These are phyloP conservation scores for Kodamaea hsintzibuensis DNA, from an alignment of 805 yeast genomes.

Conservation along the genomic window DNA sequence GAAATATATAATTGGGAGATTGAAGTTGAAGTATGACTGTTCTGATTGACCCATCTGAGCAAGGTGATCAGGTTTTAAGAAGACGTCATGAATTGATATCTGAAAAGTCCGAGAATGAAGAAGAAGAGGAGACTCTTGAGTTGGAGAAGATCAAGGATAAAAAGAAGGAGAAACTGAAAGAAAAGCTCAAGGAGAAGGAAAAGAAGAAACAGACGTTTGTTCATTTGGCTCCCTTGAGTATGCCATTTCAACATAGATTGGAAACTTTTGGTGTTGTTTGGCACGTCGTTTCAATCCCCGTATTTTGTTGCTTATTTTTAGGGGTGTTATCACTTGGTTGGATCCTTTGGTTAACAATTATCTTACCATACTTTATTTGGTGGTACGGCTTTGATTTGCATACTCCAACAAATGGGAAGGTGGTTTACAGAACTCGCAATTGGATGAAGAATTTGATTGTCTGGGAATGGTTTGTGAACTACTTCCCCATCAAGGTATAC, in stretches of 20 bases:
- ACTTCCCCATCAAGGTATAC: slow-evolving; percentile 76
- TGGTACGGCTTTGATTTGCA: slow-evolving; percentile 57
- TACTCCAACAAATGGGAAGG: slow-evolving; percentile 75
- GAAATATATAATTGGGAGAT: not conserved
- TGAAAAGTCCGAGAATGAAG: not conserved
- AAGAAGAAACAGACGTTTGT: slow-evolving; percentile 13
- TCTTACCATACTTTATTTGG: slow-evolving; percentile 60
- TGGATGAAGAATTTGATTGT: slow-evolving; percentile 56
- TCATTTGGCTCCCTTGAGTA: slow-evolving; percentile 54
- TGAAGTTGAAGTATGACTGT: not conserved
- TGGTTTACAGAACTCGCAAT: slow-evolving; percentile 53
- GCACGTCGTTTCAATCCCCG: slow-evolving; percentile 73
- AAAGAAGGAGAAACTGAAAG: not conserved
- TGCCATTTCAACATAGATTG: slow-evolving; percentile 57
- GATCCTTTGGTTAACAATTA: slow-evolving; percentile 68
- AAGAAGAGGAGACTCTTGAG: not conserved
- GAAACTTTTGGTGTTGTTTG: slow-evolving; percentile 70
- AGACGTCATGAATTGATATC: not conserved
- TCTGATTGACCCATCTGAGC: not conserved
- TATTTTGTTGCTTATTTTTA: slow-evolving; percentile 55
- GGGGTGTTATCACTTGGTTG: slow-evolving; percentile 46
- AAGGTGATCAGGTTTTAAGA: not conserved
- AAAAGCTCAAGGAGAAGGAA: not conserved
- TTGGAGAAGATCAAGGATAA: not conserved
- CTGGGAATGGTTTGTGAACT: slow-evolving; percentile 73